Evolutionary conservation across 2,329 filamentous ascomycete genomes (phyloP).

Genomic region (Meredithiella fracta): DNA sequence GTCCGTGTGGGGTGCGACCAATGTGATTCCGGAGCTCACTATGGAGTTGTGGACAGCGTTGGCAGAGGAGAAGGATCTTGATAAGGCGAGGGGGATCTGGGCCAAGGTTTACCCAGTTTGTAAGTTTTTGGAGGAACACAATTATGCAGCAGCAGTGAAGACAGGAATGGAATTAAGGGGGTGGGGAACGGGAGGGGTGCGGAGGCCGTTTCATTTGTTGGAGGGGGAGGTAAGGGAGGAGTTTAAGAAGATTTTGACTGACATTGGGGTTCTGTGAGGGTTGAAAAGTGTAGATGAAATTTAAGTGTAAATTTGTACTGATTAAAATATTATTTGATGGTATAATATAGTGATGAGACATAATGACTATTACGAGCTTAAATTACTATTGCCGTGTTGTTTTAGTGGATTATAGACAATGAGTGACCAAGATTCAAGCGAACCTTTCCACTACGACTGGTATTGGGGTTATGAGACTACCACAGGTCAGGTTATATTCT

Average conservation of each 20-base stretch:
- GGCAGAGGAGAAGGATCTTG: background rate
- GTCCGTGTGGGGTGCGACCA: background rate
- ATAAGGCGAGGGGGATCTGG: background rate
- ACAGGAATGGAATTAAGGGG: background rate
- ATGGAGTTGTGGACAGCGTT: background rate
- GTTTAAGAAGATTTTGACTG: background rate
- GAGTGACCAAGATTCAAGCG: no score
- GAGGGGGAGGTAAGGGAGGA: background rate
- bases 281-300: background rate
- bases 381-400: no score
- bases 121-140: background rate
- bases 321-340: no score
- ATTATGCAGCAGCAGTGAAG: background rate
- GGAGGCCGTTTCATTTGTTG: background rate
- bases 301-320: no score
- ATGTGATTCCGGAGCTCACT: background rate
- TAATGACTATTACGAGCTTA: no score
- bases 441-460: no score
- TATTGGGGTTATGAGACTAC: no score
- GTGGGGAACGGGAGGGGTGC: background rate
- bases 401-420: no score
- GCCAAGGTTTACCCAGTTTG: background rate
- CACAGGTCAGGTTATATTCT: no score
- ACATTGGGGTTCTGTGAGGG: background rate
- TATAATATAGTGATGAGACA: no score